These are phyloP conservation scores for Urostyla sp. DNA, from an alignment of 73 alveolate species.

Conservation along the genomic window DNA sequence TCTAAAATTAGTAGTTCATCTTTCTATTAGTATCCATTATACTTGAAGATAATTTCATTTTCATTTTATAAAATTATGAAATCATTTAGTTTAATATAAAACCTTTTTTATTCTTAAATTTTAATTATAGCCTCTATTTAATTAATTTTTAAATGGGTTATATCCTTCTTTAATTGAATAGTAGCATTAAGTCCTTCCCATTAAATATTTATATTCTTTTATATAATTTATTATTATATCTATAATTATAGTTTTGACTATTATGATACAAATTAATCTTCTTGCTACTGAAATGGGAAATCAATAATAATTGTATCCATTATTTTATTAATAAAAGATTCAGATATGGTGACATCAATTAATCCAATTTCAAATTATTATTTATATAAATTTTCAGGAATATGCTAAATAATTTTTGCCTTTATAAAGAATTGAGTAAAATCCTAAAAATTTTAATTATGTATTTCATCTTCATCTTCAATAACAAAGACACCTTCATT, in stretches of 20 bases:
- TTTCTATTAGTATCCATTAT: not conserved
- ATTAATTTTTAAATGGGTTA: not conserved
- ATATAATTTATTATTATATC: not conserved
- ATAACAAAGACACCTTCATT: constrained; percentile 12
- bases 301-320: constrained; percentile 9
- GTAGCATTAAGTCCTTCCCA: constrained; percentile 15
- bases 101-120: not conserved
- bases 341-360: constrained; percentile 15
- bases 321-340: not conserved
- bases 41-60: constrained; percentile 2
- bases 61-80: constrained; percentile 32
- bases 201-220: constrained; percentile 1
- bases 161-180: constrained; percentile 4
- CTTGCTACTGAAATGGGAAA: not conserved
- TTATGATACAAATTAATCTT: not conserved
- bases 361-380: not conserved
- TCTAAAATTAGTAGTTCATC: too few species aligned
- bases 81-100: not conserved
- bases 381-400: too few species aligned
- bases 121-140: not conserved
- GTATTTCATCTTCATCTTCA: constrained; percentile 38
- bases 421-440: too few species aligned
- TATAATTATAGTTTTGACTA: not conserved
- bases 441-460: too few species aligned
- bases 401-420: too few species aligned